Base-by-base conservation (phyloP, 2,329 filamentous ascomycete species). In the Verticillium longisporum region DNA sequence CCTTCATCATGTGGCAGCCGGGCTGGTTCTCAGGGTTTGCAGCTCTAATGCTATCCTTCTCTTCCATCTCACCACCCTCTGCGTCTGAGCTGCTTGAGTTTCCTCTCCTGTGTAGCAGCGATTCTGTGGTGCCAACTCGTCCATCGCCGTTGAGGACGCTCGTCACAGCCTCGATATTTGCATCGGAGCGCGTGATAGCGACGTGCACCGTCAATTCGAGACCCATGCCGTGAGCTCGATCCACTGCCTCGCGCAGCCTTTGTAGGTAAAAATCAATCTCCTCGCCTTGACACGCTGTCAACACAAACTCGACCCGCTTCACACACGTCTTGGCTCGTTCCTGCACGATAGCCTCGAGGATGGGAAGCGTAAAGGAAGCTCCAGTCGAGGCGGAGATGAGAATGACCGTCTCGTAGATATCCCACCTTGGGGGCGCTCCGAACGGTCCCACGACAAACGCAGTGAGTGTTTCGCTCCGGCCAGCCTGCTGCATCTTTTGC, bases 371-470 rank as follows among this genome's bases (percentile, higher is more conserved):
- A 60, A 84, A 87, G 3, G 84, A 87, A 1, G 84, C 81, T n/a
- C 85, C 85, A 0, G 85, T 88, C 0, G 84, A 87, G 0, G 84
- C 84, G 0, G 83, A 84, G 53, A 87, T 81, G 3, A 88, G 74
- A 4, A 88, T 73, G 54, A 87, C 70, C 0, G 83, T 84, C 70
- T 87, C 85, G 68, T 82, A 87, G 0, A 81, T 75, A 56, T 85
- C 77, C 81, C 83, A 86, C 4, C 76, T 74, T 0, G 83, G 82
- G 1, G 83, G 82, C 4, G 71, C 71, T 15, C 84, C 84, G 55
- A 81, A 87, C 0, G 84, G 85, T 0, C 85, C 84, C 1, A 80
- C 74, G 2, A 87, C 74, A 41, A 86, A 83, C 1, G 76, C 76
- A 14, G 77, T 80, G 36, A 78, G 61, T 4, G 65, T 72, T 45